Evolutionary conservation across 176 grass and related monocot genomes (phyloP), one percentile per base, ranked within the genome.

Genomic region (Secale cereale): DNA sequence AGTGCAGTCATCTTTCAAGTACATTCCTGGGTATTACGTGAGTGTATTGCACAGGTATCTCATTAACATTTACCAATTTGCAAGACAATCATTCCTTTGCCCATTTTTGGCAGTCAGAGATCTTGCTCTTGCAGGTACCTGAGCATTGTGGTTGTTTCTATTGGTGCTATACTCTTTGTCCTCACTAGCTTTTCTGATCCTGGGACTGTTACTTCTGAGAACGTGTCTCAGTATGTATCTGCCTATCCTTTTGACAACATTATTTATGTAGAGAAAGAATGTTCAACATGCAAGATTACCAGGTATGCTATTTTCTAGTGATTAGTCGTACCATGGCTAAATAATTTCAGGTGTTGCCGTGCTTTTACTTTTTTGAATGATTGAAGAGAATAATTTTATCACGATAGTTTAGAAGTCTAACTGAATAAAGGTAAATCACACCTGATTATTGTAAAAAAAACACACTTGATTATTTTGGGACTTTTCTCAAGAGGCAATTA

Each of bases 111-210:
- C 15, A 57, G 28, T 14, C 5, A 39, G 57, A 35, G 35, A 33
- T 89, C 14, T 77, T 59, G 27, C 67, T 92, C 41, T 43, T 92
- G 78, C 84, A 98, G 96, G 88, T 92, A 95, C 70, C 41, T 89
- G 19, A 91, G 96, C 37, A 19, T 89, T 2, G 65, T 91, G 29
- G 93, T 86, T 74, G 91, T 98, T 84, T 68, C 79, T 73, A 52
- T 95, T 61, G 96, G 93, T 84, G 78, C 94, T 85, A 10, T 94
- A 64, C 88, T 98, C 62, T 98, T 98, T 35, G 46, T 95, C n/a
- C 85, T 98, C 81, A 98, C 96, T 80, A 98, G 96, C 93, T 95
- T 95, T 88, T 98, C 96, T 86, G 93, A 98, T 79, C 96, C 96
- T 84, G 96, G 96, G 76, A 95, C 91, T 79, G 71, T 98, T 65